A percentile compares a stretch with the other conserved stretches of the same genome.
Conservation (phyloP, 208 protist species). For the Acanthamoeba rhysodes region DNA sequence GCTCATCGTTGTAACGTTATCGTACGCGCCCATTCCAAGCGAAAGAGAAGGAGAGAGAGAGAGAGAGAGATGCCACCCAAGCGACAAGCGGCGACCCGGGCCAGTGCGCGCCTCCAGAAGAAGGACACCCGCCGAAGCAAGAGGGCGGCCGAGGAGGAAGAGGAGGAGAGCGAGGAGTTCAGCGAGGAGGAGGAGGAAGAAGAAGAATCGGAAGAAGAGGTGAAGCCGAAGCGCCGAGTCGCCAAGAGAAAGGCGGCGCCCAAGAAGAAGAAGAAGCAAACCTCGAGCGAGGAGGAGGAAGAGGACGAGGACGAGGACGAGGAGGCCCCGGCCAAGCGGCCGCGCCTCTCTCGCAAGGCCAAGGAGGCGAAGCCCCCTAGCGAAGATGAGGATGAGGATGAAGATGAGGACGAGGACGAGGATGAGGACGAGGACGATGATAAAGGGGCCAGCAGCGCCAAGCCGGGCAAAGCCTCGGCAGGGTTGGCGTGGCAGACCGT, state of each 20-base stretch:
- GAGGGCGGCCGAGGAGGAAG: background rate
- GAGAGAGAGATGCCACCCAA: background rate
- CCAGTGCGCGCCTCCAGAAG: background rate
- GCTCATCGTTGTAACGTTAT: too few relatives aligned
- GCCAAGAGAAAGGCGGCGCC: background rate
- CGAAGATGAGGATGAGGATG: constrained; percentile 5
- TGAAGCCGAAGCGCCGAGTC: background rate
- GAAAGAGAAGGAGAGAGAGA: too few relatives aligned
- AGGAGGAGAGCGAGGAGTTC: background rate
- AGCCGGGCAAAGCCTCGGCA: background rate
- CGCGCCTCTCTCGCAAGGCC: background rate
- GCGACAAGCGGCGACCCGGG: background rate
- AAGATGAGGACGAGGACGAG: background rate
- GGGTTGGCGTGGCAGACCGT: background rate
- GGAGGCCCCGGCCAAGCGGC: background rate
- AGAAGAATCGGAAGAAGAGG: background rate
- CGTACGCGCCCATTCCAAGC: too few relatives aligned
- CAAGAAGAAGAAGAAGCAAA: background rate
- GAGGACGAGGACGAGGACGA: constrained; percentile 49
- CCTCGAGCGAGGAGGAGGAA: constrained; percentile 21
- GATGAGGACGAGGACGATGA: background rate
- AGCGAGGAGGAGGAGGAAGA: too few relatives aligned
- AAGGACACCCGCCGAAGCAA: background rate
- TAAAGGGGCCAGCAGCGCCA: background rate
- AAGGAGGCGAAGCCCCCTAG: background rate